Evolutionary conservation across 768 basidiomycete genomes (phyloP).

Genomic region (Punctularia strigosozonata): DNA sequence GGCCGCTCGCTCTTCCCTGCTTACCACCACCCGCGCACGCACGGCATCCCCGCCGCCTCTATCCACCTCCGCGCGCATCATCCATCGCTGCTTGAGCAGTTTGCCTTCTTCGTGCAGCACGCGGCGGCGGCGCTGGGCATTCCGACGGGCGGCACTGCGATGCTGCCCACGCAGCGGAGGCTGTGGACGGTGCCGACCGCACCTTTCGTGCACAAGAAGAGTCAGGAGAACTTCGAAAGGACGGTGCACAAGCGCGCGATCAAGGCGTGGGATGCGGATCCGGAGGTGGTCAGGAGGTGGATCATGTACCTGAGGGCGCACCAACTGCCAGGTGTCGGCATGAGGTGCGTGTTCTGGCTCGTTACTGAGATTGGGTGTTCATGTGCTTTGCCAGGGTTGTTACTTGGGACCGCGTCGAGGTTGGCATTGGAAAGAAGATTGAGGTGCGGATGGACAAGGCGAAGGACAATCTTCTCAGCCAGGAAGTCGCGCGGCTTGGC

Average conservation of each 20-base stretch:
- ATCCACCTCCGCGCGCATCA: slow-evolving; percentile 79
- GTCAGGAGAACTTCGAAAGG: slow-evolving; percentile 91
- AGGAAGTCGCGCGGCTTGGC: slow-evolving; percentile 19
- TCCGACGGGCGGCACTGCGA: slow-evolving; percentile 51
- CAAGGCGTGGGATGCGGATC: slow-evolving; percentile 85
- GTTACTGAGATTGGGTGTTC: no score
- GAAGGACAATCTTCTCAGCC: slow-evolving; percentile 21
- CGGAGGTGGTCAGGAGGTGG: slow-evolving; percentile 71
- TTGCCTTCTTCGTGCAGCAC: slow-evolving; percentile 74
- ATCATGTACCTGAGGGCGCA: slow-evolving; percentile 66
- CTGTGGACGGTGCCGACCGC: slow-evolving; percentile 79
- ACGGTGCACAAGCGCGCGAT: slow-evolving; percentile 74
- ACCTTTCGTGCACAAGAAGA: slow-evolving; percentile 89
- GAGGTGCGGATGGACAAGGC: slow-evolving; percentile 21
- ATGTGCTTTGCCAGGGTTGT: no score
- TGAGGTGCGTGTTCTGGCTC: slow-evolving; percentile 73
- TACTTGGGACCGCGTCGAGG: slow-evolving; percentile 50
- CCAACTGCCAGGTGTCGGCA: slow-evolving; percentile 76
- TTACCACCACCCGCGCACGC: slow-evolving; percentile 44
- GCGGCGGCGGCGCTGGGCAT: slow-evolving; percentile 80
- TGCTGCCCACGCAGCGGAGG: slow-evolving; percentile 62
- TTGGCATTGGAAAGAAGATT: slow-evolving; percentile 35
- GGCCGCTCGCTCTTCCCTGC: slow-evolving; percentile 49
- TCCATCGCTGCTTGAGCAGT: slow-evolving; percentile 56
- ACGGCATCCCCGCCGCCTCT: slow-evolving; percentile 66